A percentile compares a stretch with the other conserved stretches of the same genome.
Evolutionary conservation across 306 rosid species (phyloP).

Genomic region (Cotoneaster glaucophyllus): DNA sequence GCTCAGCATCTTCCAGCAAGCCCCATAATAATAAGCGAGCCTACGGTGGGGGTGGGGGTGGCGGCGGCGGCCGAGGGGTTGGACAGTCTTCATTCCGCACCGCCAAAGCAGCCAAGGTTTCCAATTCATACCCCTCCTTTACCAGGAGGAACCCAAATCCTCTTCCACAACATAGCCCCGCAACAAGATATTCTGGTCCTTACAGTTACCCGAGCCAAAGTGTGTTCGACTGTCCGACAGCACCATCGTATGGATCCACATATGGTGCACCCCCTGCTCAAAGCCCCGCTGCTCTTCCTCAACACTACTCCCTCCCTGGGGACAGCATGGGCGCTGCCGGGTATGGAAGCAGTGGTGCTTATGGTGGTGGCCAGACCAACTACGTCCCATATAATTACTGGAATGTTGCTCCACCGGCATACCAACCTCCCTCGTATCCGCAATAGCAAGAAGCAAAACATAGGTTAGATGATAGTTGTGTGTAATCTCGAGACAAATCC

Average conservation of each 20-base stretch:
- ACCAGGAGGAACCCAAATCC: slow-evolving; percentile 48
- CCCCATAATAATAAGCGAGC: slow-evolving; percentile 56
- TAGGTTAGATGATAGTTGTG: neutral
- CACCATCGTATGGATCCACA: slow-evolving; percentile 42
- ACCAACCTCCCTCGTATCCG: slow-evolving; percentile 43
- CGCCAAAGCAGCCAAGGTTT: slow-evolving; percentile 46
- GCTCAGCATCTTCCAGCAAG: slow-evolving; percentile 34
- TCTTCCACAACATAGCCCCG: slow-evolving; percentile 54
- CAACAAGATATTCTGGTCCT: slow-evolving; percentile 47
- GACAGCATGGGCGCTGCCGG: slow-evolving; percentile 37
- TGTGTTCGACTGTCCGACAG: slow-evolving; percentile 39
- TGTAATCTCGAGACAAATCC: no score
- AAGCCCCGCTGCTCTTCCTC: slow-evolving; percentile 56
- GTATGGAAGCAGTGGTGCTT: slow-evolving; percentile 37
- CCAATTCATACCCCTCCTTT: slow-evolving; percentile 39
- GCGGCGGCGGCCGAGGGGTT: slow-evolving; percentile 30
- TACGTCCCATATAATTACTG: slow-evolving; percentile 48
- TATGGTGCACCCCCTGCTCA: slow-evolving; percentile 47
- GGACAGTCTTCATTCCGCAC: slow-evolving; percentile 47
- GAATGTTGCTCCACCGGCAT: slow-evolving; percentile 39
- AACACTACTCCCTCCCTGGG: slow-evolving; percentile 52
- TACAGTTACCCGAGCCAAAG: slow-evolving; percentile 46
- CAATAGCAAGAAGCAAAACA: slow-evolving; percentile 25
- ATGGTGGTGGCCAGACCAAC: slow-evolving; percentile 53
- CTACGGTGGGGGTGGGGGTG: slow-evolving; percentile 17